Conservation (phyloP, 1,139 yeast species). For the Geotrichum macrosporum region DNA sequence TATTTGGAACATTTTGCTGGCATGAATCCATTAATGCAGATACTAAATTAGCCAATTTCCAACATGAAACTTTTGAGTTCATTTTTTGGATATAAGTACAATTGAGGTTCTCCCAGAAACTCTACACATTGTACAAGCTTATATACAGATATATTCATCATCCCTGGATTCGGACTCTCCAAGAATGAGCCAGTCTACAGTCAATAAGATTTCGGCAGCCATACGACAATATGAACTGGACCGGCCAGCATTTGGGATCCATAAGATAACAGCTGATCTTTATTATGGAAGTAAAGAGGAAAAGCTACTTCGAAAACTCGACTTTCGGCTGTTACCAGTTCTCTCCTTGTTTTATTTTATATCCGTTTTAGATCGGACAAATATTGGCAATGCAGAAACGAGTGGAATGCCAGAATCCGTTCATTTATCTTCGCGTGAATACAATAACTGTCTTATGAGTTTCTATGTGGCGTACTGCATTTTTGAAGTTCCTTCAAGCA, state of each 20-base stretch:
- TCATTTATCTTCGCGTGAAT: slow-evolving; percentile 45
- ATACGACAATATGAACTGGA: slow-evolving; percentile 17
- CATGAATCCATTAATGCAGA: too few relatives aligned
- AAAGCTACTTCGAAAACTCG: slow-evolving; percentile 26
- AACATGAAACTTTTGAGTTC: too few relatives aligned
- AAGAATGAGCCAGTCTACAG: slow-evolving; percentile 16
- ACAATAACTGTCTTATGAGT: slow-evolving; percentile 50
- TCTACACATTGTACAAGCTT: background rate
- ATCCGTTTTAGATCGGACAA: slow-evolving; percentile 55
- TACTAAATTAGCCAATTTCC: too few relatives aligned
- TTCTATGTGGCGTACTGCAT: slow-evolving; percentile 51
- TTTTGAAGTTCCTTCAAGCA: slow-evolving; percentile 50
- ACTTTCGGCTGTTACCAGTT: slow-evolving; percentile 28
- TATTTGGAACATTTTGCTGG: too few relatives aligned
- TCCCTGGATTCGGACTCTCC: too few relatives aligned
- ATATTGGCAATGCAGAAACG: slow-evolving; percentile 56
- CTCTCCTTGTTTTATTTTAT: slow-evolving; percentile 49
- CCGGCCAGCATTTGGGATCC: slow-evolving; percentile 2
- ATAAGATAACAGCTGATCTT: background rate
- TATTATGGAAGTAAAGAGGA: slow-evolving; percentile 8
- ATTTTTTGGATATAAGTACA: too few relatives aligned
- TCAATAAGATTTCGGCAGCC: slow-evolving; percentile 13
- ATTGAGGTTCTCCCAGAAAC: too few relatives aligned
- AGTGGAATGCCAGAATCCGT: slow-evolving; percentile 53
- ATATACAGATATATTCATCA: too few relatives aligned